Percentiles rank a stretch among this genome's conserved stretches.
These are phyloP conservation scores for Sideroxylon spinosum DNA, from an alignment of 179 eudicot species.

Conservation along the genomic window DNA sequence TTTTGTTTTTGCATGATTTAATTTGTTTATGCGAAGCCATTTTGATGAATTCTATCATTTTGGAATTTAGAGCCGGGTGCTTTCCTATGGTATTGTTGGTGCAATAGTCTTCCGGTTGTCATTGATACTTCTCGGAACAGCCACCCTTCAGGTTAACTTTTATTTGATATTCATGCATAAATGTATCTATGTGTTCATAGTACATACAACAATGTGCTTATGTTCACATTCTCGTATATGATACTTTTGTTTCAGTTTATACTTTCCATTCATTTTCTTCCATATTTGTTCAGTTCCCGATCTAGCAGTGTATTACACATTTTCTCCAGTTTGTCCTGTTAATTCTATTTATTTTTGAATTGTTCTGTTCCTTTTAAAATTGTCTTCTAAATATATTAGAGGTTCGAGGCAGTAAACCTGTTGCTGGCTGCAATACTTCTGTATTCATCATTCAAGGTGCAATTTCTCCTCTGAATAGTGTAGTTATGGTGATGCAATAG, in stretches of 20 bases:
- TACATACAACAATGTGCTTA: neutral
- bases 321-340: conserved; percentile 17
- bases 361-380: conserved; percentile 1
- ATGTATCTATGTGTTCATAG: neutral
- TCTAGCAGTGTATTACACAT: neutral
- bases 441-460: conserved; percentile 88
- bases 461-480: conserved; percentile 7
- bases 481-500: conserved; percentile 8
- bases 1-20: neutral
- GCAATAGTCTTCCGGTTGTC: conserved; percentile 79
- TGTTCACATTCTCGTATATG: neutral
- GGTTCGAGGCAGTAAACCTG: conserved; percentile 83
- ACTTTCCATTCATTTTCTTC: neutral
- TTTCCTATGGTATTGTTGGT: conserved; percentile 90
- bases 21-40: neutral
- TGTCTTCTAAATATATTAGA: conserved; percentile 43
- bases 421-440: conserved; percentile 80
- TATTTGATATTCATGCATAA: neutral
- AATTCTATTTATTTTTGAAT: neutral
- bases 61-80: conserved; percentile 68
- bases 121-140: conserved; percentile 85
- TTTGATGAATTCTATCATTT: conserved; percentile 11
- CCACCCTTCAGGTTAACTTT: conserved; percentile 74
- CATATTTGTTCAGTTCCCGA: conserved; percentile 2
- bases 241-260: neutral